A percentile compares a stretch with the other conserved stretches of the same genome.
These are phyloP conservation scores for Heterobasidion irregulare DNA, from an alignment of 1,284 basidiomycete species.

Conservation along the genomic window DNA sequence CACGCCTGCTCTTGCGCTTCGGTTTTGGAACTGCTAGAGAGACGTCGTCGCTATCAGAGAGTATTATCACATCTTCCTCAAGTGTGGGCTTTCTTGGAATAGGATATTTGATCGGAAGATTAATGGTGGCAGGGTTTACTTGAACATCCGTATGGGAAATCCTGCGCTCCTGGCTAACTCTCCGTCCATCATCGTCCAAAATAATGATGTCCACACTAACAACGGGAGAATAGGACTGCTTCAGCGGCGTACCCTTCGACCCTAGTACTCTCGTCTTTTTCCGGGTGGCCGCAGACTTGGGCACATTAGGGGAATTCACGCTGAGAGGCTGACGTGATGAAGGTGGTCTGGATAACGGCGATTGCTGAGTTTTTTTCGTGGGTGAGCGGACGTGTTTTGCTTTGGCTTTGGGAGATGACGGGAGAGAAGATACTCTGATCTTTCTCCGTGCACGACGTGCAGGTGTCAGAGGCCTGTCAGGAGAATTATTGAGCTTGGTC, in stretches of 20 bases:
- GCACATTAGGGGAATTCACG: slow-evolving; percentile 30
- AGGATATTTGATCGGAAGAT: not conserved
- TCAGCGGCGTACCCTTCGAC: slow-evolving; percentile 22
- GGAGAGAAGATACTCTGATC: slow-evolving; percentile 4
- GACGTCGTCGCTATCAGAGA: slow-evolving; percentile 18
- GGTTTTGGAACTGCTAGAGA: slow-evolving; percentile 10
- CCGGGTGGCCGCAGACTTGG: slow-evolving; percentile 27
- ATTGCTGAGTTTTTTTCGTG: not conserved
- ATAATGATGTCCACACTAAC: slow-evolving; percentile 61
- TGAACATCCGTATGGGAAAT: slow-evolving; percentile 22
- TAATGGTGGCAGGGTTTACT: slow-evolving; percentile 14
- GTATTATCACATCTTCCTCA: not conserved
- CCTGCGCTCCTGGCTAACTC: slow-evolving; percentile 42
- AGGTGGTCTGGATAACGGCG: not conserved
- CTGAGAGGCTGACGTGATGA: slow-evolving; percentile 31
- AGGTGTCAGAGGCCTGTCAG: slow-evolving; percentile 4
- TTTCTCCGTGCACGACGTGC: not conserved
- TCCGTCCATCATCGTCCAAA: slow-evolving; percentile 48
- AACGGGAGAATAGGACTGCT: slow-evolving; percentile 29
- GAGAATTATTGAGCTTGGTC: slow-evolving; percentile 1
- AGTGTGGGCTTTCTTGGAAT: not conserved
- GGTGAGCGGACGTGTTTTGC: not conserved
- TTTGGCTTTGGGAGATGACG: slow-evolving; percentile 4
- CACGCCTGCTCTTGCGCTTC: slow-evolving; percentile 12
- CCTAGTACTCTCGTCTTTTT: slow-evolving; percentile 20